Conservation (phyloP, 495 filamentous ascomycete genomes). For the Penicillium maclennaniae region DNA sequence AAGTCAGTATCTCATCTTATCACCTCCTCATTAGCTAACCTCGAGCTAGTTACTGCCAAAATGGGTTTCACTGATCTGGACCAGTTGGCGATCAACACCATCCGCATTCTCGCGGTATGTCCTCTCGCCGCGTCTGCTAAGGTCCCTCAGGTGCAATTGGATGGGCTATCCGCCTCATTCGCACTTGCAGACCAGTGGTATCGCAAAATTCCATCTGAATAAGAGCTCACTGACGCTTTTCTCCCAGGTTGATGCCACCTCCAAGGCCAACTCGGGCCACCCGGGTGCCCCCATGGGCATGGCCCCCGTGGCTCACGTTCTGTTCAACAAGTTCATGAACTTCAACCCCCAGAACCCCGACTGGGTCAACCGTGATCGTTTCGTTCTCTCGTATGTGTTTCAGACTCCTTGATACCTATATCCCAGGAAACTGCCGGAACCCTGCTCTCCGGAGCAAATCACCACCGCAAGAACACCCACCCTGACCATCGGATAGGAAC, state of each 20-base stretch:
- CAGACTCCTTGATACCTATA: background rate
- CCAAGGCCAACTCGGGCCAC: slow-evolving; percentile 94
- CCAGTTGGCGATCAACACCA: slow-evolving; percentile 92
- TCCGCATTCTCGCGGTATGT: slow-evolving; percentile 86
- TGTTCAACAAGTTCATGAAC: slow-evolving; percentile 98
- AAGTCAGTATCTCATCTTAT: slow-evolving; percentile 7
- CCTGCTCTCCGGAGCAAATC: background rate
- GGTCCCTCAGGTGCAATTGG: slow-evolving; percentile 14
- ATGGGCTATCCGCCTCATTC: background rate
- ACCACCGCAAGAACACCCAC: background rate
- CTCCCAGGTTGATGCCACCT: slow-evolving; percentile 90
- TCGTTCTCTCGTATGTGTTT: slow-evolving; percentile 93
- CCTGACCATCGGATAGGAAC: slow-evolving; percentile 58
- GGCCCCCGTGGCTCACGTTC: slow-evolving; percentile 94
- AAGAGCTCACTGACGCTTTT: slow-evolving; percentile 6
- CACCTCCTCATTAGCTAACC: slow-evolving; percentile 18
- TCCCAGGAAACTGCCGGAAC: background rate
- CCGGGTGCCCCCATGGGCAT: slow-evolving; percentile 99
- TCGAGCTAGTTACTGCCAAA: slow-evolving; percentile 47
- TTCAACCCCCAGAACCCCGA: slow-evolving; percentile 99
- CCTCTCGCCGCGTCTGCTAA: background rate
- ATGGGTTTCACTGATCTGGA: slow-evolving; percentile 90
- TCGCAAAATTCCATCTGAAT: background rate
- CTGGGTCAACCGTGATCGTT: slow-evolving; percentile 95
- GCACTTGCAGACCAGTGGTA: background rate